phyloP scores from a whole-genome alignment of 768 basidiomycete species.

The Lentinula guzmanii region DNA sequence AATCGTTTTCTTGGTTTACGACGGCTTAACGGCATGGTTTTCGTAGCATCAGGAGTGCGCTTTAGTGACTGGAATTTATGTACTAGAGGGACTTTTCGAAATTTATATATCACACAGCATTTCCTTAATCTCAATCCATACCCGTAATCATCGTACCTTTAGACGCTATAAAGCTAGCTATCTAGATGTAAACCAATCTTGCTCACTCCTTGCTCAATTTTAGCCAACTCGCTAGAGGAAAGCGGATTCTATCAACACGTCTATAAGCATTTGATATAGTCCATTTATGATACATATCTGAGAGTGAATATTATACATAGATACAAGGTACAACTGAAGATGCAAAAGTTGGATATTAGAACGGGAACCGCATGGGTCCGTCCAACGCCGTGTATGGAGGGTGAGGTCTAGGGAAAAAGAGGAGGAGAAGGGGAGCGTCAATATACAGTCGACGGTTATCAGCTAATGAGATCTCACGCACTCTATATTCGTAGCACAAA shows the following conservation, averaged over 20 bases:
- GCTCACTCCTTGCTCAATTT: neutral
- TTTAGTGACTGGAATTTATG: too few relatives aligned
- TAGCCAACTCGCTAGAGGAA: neutral
- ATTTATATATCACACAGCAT: neutral
- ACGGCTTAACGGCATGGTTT: conserved; percentile 39
- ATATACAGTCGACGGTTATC: neutral
- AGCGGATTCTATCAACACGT: neutral
- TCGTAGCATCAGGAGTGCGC: neutral
- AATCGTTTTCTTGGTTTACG: conserved; percentile 86
- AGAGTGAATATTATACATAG: neutral
- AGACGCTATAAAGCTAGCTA: neutral
- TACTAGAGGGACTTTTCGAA: too few relatives aligned
- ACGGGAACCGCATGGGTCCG: neutral
- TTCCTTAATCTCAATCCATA: neutral
- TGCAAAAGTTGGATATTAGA: neutral
- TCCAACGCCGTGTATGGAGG: neutral
- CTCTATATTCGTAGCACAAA: neutral
- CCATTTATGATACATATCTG: neutral
- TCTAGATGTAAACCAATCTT: neutral
- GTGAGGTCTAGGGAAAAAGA: neutral
- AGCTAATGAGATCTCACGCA: neutral
- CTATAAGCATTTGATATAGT: neutral
- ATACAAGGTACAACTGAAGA: neutral
- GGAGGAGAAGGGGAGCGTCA: neutral
- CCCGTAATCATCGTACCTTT: neutral